Base-by-base conservation (phyloP, 768 basidiomycete species). In the Amanita jacksonii region DNA sequence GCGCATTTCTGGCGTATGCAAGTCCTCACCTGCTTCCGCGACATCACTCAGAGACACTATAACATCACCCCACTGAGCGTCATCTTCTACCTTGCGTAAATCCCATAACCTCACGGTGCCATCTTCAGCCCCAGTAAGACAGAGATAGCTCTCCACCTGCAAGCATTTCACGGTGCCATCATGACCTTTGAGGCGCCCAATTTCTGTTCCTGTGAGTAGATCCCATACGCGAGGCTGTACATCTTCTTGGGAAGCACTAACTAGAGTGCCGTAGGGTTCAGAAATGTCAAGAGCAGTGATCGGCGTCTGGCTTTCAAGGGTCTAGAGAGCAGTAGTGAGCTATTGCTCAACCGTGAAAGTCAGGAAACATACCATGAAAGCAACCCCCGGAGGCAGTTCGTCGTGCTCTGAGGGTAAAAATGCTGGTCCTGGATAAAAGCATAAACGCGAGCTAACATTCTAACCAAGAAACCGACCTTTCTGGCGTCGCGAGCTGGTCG, bases 341-440 rank as follows among this genome's bases (percentile, higher is more conserved):
- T 20, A 41, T 32, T 25, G 16, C 31, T 43, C 12, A n/a, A 42
- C n/a, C 41, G 33, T 36, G 48, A 53, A 8, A 31, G 27, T 12
- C 36, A 36, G 31, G 22, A 19, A 13, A 53, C 54, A 52, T 63
- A 89, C 90, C 93, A 99, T 98, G 65, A 99, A 99, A 9, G 94
- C 96, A 4, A 98, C 79, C 1, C 90, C 91, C 6, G 82, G 77
- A 7, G 96, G 96, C 23, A 99, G 70, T 42, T 96, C 91, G 52
- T 92, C 90, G 52, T 99, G 96, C 59, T 98, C 96, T 13, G 92
- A 96, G 3, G 96, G 96, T 37, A 99, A 61, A 69, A 99, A 98
- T 13, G 88, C 88, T 0, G 94, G 93, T 2, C 94, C 93, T 83
- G 48, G 32, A 19, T 31, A 33, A 10, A 13, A 23, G 35, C 30